Base-by-base conservation (phyloP, 495 filamentous ascomycete species). In the Aspergillus cristatus region DNA sequence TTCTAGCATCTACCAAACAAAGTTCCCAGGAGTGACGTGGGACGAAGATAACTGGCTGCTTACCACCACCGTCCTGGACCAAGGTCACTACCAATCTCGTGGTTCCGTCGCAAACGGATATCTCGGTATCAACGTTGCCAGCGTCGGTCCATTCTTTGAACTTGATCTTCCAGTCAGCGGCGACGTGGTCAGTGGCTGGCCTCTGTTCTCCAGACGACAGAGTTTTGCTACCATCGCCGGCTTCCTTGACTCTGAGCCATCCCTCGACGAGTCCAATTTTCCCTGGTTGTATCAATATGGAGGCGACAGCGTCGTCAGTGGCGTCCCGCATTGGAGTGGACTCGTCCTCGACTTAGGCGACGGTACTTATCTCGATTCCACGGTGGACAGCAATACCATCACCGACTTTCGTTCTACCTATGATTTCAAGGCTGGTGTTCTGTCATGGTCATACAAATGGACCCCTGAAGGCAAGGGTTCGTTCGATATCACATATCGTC, bases 161-260 rank as follows among this genome's bases (percentile, higher is more conserved):
- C 47, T 72, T 10, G 80, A 84, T 54, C 58, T 57, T 3, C 63
- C 62, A 0, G 57, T 60, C 3, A 55, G 67, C 30, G 60, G 58
- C 12, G 68, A 72, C 37, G 71, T 71, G 17, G 78, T 79, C 51
- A 82, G 75, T 46, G 84, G 82, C 5, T 89, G 84, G 84, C 84
- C 84, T 6, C 55, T 88, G 12, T 84, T 76, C 58, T 65, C 77
- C 32, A 52, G 67, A 6, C 66, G 84, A 11, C 78, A 84, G 49
- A 73, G 78, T 1, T 85, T 89, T 53, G 76, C 79, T 3, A 86
- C 82, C 0, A 74, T 89, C 38, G 70, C 76, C 28, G 84, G 84
- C 1, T 89, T 89, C 55, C 87, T 70, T 41, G 71, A 86, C 42
- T 54, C 62, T 7, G 81, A 87, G 53, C 65, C 65, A 1, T 71